These are phyloP conservation scores for Hyphochytrium catenoides DNA, from an alignment of 352 stramenopile genomes.

Conservation along the genomic window DNA sequence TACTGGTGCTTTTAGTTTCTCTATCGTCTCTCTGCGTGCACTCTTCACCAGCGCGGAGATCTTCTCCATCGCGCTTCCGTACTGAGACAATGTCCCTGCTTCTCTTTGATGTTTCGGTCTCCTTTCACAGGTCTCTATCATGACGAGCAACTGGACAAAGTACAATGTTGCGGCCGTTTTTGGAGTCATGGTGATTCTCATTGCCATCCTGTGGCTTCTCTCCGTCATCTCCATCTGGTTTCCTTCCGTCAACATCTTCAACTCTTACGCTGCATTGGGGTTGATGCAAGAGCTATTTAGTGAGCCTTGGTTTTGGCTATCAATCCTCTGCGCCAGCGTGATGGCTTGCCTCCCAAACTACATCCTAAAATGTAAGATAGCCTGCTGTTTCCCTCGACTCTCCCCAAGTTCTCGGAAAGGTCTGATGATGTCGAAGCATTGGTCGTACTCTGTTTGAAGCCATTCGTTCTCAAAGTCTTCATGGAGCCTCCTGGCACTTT, in stretches of 20 bases:
- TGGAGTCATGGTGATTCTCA: conserved; percentile 59
- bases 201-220: conserved; percentile 56
- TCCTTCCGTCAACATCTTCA: conserved; percentile 16
- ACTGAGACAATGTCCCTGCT: no score
- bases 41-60: no score
- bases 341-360: conserved; percentile 48
- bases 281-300: conserved; percentile 31
- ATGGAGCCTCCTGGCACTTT: no score
- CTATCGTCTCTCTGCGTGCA: no score
- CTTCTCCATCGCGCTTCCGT: no score
- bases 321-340: conserved; percentile 27
- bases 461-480: no score
- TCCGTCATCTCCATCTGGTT: conserved; percentile 25
- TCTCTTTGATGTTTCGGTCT: no score
- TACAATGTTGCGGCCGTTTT: conserved; percentile 38
- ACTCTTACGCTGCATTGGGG: conserved; percentile 30
- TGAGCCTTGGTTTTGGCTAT: conserved; percentile 59
- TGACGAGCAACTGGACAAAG: conserved; percentile 66
- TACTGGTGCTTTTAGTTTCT: no score
- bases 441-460: no score
- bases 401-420: no score
- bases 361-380: conserved; percentile 55
- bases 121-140: conserved; percentile 48
- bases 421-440: no score
- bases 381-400: no score